Evolutionary conservation across 768 basidiomycete genomes (phyloP).

Genomic region (Hygrocybe coccinea): DNA sequence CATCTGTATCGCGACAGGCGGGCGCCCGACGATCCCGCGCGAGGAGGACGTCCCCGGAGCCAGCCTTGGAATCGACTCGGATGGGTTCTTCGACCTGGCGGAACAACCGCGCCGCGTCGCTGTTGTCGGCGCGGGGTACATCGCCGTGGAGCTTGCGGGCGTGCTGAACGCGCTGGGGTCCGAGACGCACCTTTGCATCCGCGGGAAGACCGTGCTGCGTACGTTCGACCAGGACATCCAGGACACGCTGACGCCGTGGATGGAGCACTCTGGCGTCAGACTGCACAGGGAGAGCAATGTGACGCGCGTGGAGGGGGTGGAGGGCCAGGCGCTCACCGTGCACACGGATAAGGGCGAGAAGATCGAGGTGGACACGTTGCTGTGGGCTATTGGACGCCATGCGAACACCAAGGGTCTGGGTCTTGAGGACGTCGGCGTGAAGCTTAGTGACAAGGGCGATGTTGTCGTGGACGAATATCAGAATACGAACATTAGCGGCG

Average conservation of each 20-base stretch:
- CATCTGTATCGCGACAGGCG: slow-evolving; percentile 83
- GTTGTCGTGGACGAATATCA: slow-evolving; percentile 90
- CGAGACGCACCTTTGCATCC: slow-evolving; percentile 90
- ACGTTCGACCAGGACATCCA: slow-evolving; percentile 88
- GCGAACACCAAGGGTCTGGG: slow-evolving; percentile 76
- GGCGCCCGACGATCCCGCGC: slow-evolving; percentile 71
- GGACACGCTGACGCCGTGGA: slow-evolving; percentile 81
- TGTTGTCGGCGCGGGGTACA: slow-evolving; percentile 95
- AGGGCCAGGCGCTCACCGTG: slow-evolving; percentile 71
- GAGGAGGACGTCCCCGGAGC: slow-evolving; percentile 86
- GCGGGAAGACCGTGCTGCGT: slow-evolving; percentile 83
- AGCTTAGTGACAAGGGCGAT: slow-evolving; percentile 75
- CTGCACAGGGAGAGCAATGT: slow-evolving; percentile 78
- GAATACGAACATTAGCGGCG: slow-evolving; percentile 62
- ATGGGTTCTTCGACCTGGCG: slow-evolving; percentile 92
- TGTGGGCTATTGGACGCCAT: slow-evolving; percentile 94
- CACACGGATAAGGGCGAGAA: slow-evolving; percentile 67
- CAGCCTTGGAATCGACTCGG: slow-evolving; percentile 83
- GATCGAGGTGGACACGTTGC: slow-evolving; percentile 77
- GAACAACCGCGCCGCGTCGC: slow-evolving; percentile 90
- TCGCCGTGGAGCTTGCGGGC: slow-evolving; percentile 95
- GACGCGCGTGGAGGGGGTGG: slow-evolving; percentile 66
- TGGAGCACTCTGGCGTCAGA: slow-evolving; percentile 90
- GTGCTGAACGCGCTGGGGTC: slow-evolving; percentile 86
- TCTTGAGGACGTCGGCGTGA: slow-evolving; percentile 70